Base-by-base conservation (phyloP, 2,329 filamentous ascomycete genomes). In the Beauveria asiatica region DNA sequence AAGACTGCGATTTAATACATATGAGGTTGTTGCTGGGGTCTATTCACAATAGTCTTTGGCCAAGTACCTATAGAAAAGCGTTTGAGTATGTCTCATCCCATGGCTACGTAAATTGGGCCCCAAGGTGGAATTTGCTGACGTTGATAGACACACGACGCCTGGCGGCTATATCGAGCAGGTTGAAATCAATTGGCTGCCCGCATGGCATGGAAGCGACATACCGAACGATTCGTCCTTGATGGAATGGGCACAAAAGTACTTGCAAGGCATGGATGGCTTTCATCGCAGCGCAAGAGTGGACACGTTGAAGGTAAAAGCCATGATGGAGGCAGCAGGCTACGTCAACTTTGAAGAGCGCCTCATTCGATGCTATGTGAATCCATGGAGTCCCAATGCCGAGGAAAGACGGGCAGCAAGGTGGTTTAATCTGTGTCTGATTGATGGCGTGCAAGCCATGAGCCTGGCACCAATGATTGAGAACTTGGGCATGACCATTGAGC, bases 81-180 rank as follows among this genome's bases (percentile, higher is more conserved):
- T 86, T 85, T 65, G 75, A 80, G 83, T 89, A 77, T 67, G 84
- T 72, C 19, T 58, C 27, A n/a, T 30, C 25, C 21, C 5, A 3
- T 25, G 11, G 25, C 6, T 37, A 25, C 9, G 16, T 1, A 51
- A 21, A 3, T 6, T 30, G 3, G 27, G 3, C 7, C 27, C 13
- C 4, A 41, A 8, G 37, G n/a, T 52, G 21, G 13, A 33, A 42
- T 41, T 41, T 25, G 23, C 56, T 62, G 19, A 64, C 30, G n/a
- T 30, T 23, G 17, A 19, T 64, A 91, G 88, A 57, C 89, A 95
- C 69, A 79, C 97, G 27, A 85, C 85, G 66, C 90, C 91, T 1
- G 86, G 87, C 1, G 93, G 92, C 58, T 83, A 81, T 69, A 80
- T 97, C 59, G 92, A 97, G 73, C 91, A 96, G 66, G 83, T 96